Base-by-base conservation (phyloP, 371 early-diverging fungal genomes). In the Apophysomyces sp. region DNA sequence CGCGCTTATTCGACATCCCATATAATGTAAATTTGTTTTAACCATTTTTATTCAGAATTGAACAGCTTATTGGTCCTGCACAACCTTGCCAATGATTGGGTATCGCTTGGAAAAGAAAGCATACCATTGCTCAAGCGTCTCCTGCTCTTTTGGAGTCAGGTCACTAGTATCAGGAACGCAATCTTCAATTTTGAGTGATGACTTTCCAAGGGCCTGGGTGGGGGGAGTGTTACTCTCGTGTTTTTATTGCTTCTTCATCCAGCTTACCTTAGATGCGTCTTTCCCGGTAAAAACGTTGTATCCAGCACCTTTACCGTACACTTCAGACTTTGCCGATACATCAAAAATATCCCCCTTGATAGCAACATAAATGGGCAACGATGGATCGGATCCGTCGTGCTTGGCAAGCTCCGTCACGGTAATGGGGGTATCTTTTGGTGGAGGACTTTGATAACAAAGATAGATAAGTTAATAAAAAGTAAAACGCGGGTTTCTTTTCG, bases 321-420 rank as follows among this genome's bases (percentile, higher is more conserved):
- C 77, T 32, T 77, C 76, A 26, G 73, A 77, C 61, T 89, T 92
- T 44, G 73, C 70, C 1, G 86, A 73, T 5, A 95, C 95, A 67
- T 95, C 94, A 65, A 89, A 95, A 3, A 95, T 83, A 52, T 79
- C 83, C 8, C 94, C 93, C 60, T 90, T 91, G 66, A 95, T 86
- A 30, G 90, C 93, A 15, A 95, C 84, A 68, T 92, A 95, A 61
- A 94, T 87, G 16, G 91, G 87, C 65, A 77, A 70, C 26, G 69
- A 71, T 9, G 84, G 81, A 60, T 91, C 86, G 9, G 76, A 63
- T 51, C 94, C 94, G 67, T 93, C 86, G 62, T 85, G 85, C 65
- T 86, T 74, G 12, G 81, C 78, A 4, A 94, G 85, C 63, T 92
- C 89, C 21, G 78, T 85, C 2, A 79, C 63, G 3, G 89, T 85